Percentiles rank a stretch among this genome's conserved stretches.
phyloP scores from a whole-genome alignment of 2,329 filamentous ascomycete species.

The Aureobasidium sp. region DNA sequence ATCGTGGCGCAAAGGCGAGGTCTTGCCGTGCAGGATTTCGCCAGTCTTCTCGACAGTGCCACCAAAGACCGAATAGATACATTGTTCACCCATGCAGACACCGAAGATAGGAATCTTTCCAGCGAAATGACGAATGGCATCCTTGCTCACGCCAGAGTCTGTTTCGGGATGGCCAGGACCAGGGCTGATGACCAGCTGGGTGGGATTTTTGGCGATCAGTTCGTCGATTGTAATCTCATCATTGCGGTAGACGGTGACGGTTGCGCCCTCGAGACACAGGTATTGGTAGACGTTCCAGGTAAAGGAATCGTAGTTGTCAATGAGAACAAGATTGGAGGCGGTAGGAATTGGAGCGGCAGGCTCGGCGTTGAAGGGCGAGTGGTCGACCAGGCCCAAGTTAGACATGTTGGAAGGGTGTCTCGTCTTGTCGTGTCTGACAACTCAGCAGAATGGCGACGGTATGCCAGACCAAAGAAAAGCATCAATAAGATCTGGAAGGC shows the following conservation, averaged over 20 bases:
- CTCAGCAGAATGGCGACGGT: background rate
- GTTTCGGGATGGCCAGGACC: conserved; percentile 87
- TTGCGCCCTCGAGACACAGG: conserved; percentile 88
- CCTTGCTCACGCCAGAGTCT: conserved; percentile 89
- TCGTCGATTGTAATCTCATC: conserved; percentile 84
- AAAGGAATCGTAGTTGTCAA: conserved; percentile 99
- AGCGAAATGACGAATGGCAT: conserved; percentile 82
- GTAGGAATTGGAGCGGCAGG: conserved; percentile 65
- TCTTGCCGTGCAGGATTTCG: conserved; percentile 96
- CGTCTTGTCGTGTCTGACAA: background rate
- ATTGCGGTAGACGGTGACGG: conserved; percentile 82
- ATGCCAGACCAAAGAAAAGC: background rate
- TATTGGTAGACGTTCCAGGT: conserved; percentile 99
- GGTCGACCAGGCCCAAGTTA: conserved; percentile 54
- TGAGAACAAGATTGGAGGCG: conserved; percentile 85
- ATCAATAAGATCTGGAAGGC: background rate
- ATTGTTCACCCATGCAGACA: conserved; percentile 99
- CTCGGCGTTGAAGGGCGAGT: conserved; percentile 79
- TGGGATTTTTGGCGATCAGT: conserved; percentile 74
- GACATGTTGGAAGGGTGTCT: background rate
- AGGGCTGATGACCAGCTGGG: conserved; percentile 89
- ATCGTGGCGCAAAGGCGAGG: conserved; percentile 83
- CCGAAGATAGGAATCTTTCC: conserved; percentile 93
- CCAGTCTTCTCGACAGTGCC: conserved; percentile 87
- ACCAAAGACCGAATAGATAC: conserved; percentile 90